phyloP scores from a whole-genome alignment of 1,284 basidiomycete genomes.

The Lentinula novae-zelandiae region DNA sequence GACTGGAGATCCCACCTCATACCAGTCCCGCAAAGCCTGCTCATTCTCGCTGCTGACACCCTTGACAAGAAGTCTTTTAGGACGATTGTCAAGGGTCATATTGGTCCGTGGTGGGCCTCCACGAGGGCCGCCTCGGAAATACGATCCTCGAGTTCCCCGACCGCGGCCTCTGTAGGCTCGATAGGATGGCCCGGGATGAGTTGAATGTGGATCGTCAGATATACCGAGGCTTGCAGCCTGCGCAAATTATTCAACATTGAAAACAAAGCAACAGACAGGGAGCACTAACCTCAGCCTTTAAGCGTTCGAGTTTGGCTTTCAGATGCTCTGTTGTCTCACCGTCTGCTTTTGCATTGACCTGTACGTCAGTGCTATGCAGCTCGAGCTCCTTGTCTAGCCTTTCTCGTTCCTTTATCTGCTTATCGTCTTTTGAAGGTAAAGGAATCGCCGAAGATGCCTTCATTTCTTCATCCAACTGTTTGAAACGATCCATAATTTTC shows the following conservation, averaged over 20 bases:
- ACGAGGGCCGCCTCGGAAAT: conserved; percentile 53
- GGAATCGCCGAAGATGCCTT: conserved; percentile 36
- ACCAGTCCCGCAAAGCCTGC: conserved; percentile 76
- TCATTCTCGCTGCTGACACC: conserved; percentile 54
- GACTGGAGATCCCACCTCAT: conserved; percentile 49
- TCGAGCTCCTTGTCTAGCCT: conserved; percentile 76
- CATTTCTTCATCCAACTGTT: conserved; percentile 82
- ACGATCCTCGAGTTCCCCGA: conserved; percentile 55
- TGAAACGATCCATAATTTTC: conserved; percentile 71
- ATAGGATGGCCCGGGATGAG: conserved; percentile 40
- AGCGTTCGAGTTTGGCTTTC: conserved; percentile 74
- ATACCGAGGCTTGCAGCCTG: conserved; percentile 82
- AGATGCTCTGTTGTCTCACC: conserved; percentile 68
- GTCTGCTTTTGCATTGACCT: conserved; percentile 23
- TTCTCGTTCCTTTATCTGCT: conserved; percentile 56
- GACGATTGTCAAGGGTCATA: conserved; percentile 90
- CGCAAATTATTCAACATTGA: background rate
- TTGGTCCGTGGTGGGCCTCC: conserved; percentile 43
- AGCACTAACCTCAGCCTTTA: conserved; percentile 73
- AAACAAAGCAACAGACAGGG: background rate
- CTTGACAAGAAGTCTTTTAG: conserved; percentile 76
- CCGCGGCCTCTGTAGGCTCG: conserved; percentile 68
- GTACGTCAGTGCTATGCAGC: conserved; percentile 42
- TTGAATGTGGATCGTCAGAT: conserved; percentile 38
- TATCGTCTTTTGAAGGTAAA: conserved; percentile 28